Percentiles rank a stretch among this genome's conserved stretches.
phyloP scores from a whole-genome alignment of 306 rosid genomes.

The Sicyos baderoa region DNA sequence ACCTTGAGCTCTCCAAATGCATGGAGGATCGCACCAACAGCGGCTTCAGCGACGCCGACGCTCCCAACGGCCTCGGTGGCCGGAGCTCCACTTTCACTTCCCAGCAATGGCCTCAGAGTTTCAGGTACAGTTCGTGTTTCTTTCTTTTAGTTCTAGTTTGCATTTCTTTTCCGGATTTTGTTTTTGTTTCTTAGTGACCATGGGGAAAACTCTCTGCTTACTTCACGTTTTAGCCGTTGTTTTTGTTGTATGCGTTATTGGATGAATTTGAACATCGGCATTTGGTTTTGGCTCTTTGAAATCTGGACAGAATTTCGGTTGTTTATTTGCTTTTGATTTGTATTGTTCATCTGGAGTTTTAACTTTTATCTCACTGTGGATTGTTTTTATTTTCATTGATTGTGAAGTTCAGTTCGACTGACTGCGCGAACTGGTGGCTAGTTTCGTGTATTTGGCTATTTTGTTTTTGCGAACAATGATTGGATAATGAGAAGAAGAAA shows the following conservation, averaged over 20 bases:
- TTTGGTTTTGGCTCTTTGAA: not conserved
- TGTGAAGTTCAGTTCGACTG: not conserved
- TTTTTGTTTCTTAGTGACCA: not conserved
- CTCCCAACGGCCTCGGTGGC: constrained; percentile 9
- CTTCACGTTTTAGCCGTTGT: too few relatives aligned
- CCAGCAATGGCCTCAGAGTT: constrained; percentile 79
- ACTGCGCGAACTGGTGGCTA: not conserved
- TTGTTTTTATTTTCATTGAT: not conserved
- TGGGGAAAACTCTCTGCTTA: too few relatives aligned
- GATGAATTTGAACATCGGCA: too few relatives aligned
- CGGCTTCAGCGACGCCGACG: constrained; percentile 10
- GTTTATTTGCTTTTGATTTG: not conserved
- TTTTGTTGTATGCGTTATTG: too few relatives aligned
- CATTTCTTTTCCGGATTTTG: not conserved
- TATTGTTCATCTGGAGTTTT: not conserved
- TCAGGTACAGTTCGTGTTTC: constrained; percentile 28
- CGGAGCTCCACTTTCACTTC: constrained; percentile 34
- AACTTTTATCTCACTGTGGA: not conserved
- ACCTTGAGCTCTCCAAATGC: constrained; percentile 27
- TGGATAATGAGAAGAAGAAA: not conserved
- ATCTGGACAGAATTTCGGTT: not conserved
- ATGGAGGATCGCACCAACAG: constrained; percentile 24
- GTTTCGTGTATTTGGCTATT: not conserved
- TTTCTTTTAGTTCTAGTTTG: not conserved
- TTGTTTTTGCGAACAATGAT: not conserved